Conservation (phyloP, 208 protist genomes). For the Tritrichomonas musculus region DNA sequence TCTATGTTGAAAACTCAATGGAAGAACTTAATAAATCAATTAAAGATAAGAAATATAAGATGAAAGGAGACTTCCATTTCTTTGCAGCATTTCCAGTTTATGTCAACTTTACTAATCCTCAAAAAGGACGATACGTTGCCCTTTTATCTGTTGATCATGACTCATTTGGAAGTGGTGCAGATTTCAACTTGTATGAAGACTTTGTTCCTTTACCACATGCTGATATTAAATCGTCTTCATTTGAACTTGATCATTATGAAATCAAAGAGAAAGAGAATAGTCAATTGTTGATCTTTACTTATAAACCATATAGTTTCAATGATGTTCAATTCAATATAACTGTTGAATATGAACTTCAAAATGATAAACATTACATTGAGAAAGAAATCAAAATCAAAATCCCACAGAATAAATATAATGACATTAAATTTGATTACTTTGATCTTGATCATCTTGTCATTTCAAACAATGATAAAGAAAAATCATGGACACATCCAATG, state of each 20-base stretch:
- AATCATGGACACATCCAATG: background rate
- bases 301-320: background rate
- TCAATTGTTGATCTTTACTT: background rate
- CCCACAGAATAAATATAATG: background rate
- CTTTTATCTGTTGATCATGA: background rate
- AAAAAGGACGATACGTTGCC: background rate
- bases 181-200: background rate
- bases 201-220: background rate
- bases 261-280: no score
- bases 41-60: background rate
- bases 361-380: background rate
- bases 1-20: background rate
- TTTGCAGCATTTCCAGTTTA: background rate
- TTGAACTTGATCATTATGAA: no score
- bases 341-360: background rate
- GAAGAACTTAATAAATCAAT: background rate
- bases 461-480: background rate
- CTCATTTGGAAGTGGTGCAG: background rate
- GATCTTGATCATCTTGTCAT: background rate
- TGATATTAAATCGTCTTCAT: background rate
- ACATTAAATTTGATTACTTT: no score
- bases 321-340: background rate
- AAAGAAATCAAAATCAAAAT: background rate
- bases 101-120: background rate
- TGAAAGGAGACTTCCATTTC: background rate